Evolutionary conservation across 805 yeast genomes (phyloP), one percentile per base, ranked within the genome.

Genomic region (Candida tallmaniae): DNA sequence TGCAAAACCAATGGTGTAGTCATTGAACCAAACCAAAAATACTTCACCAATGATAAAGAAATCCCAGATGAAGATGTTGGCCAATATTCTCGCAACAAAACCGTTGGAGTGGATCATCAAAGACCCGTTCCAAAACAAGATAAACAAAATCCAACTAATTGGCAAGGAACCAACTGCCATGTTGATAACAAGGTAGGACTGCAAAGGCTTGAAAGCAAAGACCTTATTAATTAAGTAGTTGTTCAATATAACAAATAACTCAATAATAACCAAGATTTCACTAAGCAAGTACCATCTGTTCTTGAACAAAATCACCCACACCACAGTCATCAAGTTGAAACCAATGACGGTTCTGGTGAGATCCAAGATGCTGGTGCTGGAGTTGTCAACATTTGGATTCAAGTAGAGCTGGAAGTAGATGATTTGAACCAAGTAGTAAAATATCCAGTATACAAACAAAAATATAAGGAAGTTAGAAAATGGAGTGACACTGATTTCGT

Each of bases 41-140:
- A 72, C 56, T 14, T 65, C 63, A 12, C 94, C 90, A 29, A 79
- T 74, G 23, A 83, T 39, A 43, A 85, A 64, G 60, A 82, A 80
- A 52, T 76, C 80, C 95, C 95, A 86, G 50, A 85, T 74, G 43
- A 82, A 66, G 22, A 84, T 54, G 55, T 85, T 84, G 34, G 90
- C 85, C 15, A 84, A 41, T 32, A 85, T 58, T 39, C 94, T 70
- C 11, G 86, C 78, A 14, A 73, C 58, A n/a, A 81, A 55, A 39
- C 60, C 53, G 47, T 73, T 71, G 36, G 82, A 74, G 40, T 80
- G 83, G 61, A 80, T 74, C 52, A 81, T 54, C 19, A 80, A 81
- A 2, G 94, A 88, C 29, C 94, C 94, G 51, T 82, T 83, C 95
- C 95, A 86, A 65, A 84, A 82, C 24, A 85, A 53, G 16, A 78